Conservation (phyloP, 2,329 filamentous ascomycete species). For the Fusarium kyushuense region DNA sequence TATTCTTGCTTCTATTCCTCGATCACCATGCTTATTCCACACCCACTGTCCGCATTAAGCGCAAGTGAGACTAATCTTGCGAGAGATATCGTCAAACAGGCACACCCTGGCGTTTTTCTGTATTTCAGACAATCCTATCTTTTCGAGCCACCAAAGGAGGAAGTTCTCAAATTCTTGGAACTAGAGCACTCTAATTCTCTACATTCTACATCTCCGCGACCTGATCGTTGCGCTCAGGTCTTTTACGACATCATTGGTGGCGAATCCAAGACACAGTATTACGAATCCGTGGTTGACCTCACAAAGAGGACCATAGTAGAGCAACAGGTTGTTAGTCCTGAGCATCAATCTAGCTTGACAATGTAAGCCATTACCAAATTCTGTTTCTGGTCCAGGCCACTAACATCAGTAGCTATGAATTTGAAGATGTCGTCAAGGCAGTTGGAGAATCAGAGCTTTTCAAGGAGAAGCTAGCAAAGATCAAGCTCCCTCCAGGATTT, state of each 20-base stretch:
- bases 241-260: slow-evolving; percentile 54
- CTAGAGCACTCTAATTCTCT: slow-evolving; percentile 53
- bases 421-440: slow-evolving; percentile 52
- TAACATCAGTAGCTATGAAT: slow-evolving; percentile 37
- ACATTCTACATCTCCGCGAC: slow-evolving; percentile 45
- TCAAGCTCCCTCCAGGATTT: slow-evolving; percentile 49
- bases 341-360: slow-evolving; percentile 50
- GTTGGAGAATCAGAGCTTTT: slow-evolving; percentile 49
- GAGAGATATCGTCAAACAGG: slow-evolving; percentile 49
- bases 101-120: slow-evolving; percentile 48
- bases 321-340: slow-evolving; percentile 46
- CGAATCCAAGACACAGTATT: slow-evolving; percentile 44
- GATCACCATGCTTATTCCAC: slow-evolving; percentile 24
- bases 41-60: slow-evolving; percentile 51
- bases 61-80: slow-evolving; percentile 51
- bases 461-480: slow-evolving; percentile 48
- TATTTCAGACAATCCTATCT: slow-evolving; percentile 65
- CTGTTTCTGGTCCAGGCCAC: accelerated
- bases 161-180: slow-evolving; percentile 61
- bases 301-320: slow-evolving; percentile 39
- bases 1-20: not conserved
- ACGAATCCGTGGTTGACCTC: slow-evolving; percentile 55
- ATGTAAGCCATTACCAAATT: slow-evolving; percentile 34
- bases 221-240: slow-evolving; percentile 57
- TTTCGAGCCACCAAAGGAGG: slow-evolving; percentile 62